Percentiles rank a stretch among this genome's conserved stretches.
phyloP scores from a whole-genome alignment of 2,329 filamentous ascomycete species.

The Cytospora chrysosperma region DNA sequence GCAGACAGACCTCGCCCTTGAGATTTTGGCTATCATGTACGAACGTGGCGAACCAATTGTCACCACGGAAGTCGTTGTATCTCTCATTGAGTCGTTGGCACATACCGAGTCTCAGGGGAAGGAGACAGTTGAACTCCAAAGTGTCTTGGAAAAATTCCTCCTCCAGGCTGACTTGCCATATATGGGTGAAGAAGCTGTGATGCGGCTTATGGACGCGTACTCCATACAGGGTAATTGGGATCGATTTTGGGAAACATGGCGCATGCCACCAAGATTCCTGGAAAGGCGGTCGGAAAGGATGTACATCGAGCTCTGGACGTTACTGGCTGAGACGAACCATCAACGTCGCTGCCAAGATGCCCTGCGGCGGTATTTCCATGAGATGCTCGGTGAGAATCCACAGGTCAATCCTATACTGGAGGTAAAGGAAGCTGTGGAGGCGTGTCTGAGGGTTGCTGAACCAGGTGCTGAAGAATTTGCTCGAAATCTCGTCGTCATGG shows the following conservation, averaged over 20 bases:
- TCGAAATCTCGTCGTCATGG: conserved; percentile 25
- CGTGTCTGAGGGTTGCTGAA: conserved; percentile 57
- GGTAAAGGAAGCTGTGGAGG: conserved; percentile 49
- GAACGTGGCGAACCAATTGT: conserved; percentile 45
- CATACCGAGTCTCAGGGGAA: conserved; percentile 33
- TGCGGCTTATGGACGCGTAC: conserved; percentile 47
- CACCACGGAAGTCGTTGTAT: conserved; percentile 48
- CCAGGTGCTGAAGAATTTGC: conserved; percentile 43
- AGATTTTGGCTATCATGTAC: conserved; percentile 45
- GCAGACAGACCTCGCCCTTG: conserved; percentile 41
- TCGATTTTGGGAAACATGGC: conserved; percentile 62
- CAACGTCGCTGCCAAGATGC: conserved; percentile 45
- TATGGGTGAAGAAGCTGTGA: conserved; percentile 38
- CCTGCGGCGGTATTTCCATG: conserved; percentile 54
- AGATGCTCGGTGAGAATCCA: conserved; percentile 57
- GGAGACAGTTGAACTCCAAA: conserved; percentile 40
- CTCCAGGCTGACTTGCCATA: conserved; percentile 38
- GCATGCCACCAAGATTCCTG: conserved; percentile 50
- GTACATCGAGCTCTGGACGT: conserved; percentile 54
- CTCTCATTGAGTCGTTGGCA: conserved; percentile 45
- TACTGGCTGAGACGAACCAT: conserved; percentile 46
- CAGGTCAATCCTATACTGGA: conserved; percentile 44
- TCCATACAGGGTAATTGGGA: conserved; percentile 50
- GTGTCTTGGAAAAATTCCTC: conserved; percentile 47
- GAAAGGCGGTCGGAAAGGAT: conserved; percentile 49